phyloP scores from a whole-genome alignment of 1,284 basidiomycete species.

The Ganoderma lingzhi region DNA sequence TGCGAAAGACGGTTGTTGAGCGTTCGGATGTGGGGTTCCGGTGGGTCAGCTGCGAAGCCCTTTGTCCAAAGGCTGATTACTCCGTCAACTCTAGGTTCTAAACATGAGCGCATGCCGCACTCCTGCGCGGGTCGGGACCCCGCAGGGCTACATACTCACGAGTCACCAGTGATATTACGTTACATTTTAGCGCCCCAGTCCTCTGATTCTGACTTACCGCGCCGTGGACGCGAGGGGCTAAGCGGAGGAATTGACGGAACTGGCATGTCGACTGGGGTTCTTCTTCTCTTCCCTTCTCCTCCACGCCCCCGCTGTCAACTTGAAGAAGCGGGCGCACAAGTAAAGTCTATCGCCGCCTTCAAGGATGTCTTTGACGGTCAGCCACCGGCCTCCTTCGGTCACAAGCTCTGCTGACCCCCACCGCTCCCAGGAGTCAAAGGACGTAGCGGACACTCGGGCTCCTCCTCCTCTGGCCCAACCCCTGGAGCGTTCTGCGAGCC shows the following conservation, averaged over 20 bases:
- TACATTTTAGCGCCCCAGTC: neutral
- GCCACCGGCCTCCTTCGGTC: neutral
- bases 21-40: constrained; percentile 14
- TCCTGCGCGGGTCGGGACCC: neutral
- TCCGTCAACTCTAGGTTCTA: constrained; percentile 8
- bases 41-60: constrained; percentile 17
- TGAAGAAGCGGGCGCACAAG: neutral
- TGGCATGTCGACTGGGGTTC: neutral
- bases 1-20: neutral
- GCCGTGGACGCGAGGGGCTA: neutral
- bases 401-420: neutral
- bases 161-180: neutral
- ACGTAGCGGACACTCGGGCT: neutral
- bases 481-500: constrained; percentile 8
- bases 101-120: neutral
- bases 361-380: neutral
- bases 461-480: neutral
- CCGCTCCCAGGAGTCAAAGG: neutral
- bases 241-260: neutral
- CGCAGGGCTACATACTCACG: neutral
- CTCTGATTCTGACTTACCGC: neutral
- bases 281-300: neutral
- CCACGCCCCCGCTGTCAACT: neutral
- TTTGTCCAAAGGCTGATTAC: constrained; percentile 6
- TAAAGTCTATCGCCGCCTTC: neutral